Percentiles rank a stretch among this genome's conserved stretches.
Evolutionary conservation across 208 protist species (phyloP).

Genomic region (Wallacemonas sp.): DNA sequence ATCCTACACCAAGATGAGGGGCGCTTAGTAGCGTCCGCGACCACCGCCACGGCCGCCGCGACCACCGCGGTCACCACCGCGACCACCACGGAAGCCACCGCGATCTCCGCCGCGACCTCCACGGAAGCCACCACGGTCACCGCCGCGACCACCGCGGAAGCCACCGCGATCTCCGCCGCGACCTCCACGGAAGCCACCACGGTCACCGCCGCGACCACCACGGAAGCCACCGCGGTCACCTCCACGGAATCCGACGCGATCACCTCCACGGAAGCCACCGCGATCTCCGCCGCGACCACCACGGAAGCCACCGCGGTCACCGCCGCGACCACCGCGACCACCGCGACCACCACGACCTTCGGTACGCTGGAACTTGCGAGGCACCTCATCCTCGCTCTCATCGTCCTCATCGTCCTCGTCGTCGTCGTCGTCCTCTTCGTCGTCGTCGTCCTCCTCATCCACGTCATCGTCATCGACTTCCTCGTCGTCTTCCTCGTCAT

Average conservation of each 20-base stretch:
- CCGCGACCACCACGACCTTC: slow-evolving; percentile 56
- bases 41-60: slow-evolving; percentile 51
- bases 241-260: slow-evolving; percentile 27
- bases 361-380: slow-evolving; percentile 75
- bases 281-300: slow-evolving; percentile 43
- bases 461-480: not conserved
- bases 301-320: slow-evolving; percentile 31
- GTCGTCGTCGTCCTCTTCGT: slow-evolving; percentile 38
- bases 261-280: slow-evolving; percentile 30
- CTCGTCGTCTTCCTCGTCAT: slow-evolving; percentile 38
- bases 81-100: slow-evolving; percentile 57
- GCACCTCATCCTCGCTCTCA: slow-evolving; percentile 46
- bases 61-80: slow-evolving; percentile 64
- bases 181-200: slow-evolving; percentile 38
- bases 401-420: slow-evolving; percentile 65
- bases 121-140: slow-evolving; percentile 45
- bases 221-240: slow-evolving; percentile 31
- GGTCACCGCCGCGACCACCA: slow-evolving; percentile 18
- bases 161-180: slow-evolving; percentile 40
- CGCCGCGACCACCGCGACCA: slow-evolving; percentile 42
- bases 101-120: slow-evolving; percentile 50
- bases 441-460: slow-evolving; percentile 32
- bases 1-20: not conserved
- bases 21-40: slow-evolving; percentile 29
- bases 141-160: slow-evolving; percentile 39